A percentile compares a stretch with the other conserved stretches of the same genome.
Conservation (phyloP, 805 yeast species). For the Cyberlindnera petersonii region DNA sequence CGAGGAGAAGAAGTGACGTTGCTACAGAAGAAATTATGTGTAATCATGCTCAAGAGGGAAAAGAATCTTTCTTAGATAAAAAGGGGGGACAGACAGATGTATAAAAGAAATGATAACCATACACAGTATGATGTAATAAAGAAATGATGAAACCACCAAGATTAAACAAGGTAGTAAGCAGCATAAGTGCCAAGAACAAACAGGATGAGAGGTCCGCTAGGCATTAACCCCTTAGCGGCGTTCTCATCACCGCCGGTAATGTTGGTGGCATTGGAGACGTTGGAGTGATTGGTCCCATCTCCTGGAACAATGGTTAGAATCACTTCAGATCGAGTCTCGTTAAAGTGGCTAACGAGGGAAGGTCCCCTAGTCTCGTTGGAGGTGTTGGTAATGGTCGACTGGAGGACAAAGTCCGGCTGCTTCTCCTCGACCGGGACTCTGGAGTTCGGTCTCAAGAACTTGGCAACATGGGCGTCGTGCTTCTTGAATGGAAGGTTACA, state of each 20-base stretch:
- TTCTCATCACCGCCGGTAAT: constrained; percentile 8
- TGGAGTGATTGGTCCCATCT: neutral
- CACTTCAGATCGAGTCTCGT: no score
- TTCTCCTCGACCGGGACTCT: constrained; percentile 26
- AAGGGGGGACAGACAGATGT: no score
- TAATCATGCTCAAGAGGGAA: neutral
- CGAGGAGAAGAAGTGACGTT: constrained; percentile 38
- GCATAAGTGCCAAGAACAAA: neutral
- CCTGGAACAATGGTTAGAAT: no score
- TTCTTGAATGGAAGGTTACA: constrained; percentile 48
- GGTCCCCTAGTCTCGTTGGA: constrained; percentile 9
- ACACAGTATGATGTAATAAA: neutral
- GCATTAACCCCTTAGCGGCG: neutral
- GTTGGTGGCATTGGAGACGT: constrained; percentile 4
- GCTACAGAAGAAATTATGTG: neutral
- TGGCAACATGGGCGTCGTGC: constrained; percentile 32
- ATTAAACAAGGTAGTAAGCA: neutral
- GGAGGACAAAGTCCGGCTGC: constrained; percentile 24
- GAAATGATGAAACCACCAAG: neutral
- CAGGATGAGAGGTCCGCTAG: neutral
- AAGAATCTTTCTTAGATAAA: no score
- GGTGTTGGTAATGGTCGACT: constrained; percentile 20
- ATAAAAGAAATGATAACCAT: no score
- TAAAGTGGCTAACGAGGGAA: constrained; percentile 2
- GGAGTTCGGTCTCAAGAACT: constrained; percentile 26